These are phyloP conservation scores for Megacollybia marginata DNA, from an alignment of 768 basidiomycete species.

Conservation along the genomic window DNA sequence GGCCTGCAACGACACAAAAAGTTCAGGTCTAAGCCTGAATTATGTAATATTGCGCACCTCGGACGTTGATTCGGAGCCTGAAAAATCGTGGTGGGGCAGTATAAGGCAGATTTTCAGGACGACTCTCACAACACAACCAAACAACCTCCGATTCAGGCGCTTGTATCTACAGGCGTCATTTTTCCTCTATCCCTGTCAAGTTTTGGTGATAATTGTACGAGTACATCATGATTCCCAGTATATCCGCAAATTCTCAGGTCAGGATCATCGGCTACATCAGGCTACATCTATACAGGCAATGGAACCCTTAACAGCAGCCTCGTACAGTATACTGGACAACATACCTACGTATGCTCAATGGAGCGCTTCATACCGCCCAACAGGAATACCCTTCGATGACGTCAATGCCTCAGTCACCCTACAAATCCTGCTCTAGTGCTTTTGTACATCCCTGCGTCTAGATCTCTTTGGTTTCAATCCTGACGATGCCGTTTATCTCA, in stretches of 20 bases:
- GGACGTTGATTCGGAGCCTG: too few species aligned
- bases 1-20: too few species aligned
- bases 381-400: neutral
- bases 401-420: neutral
- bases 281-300: neutral
- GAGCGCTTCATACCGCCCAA: neutral
- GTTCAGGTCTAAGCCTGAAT: too few species aligned
- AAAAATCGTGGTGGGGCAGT: too few species aligned
- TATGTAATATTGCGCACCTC: too few species aligned
- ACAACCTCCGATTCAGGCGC: too few species aligned
- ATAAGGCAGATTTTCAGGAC: too few species aligned
- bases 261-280: neutral
- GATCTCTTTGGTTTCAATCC: neutral
- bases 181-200: neutral
- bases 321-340: neutral
- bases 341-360: neutral
- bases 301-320: neutral
- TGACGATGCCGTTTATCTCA: neutral
- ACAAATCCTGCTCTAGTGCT: neutral
- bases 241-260: neutral
- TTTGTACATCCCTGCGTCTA: neutral
- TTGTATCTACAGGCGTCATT: neutral
- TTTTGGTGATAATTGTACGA: neutral
- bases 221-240: neutral
- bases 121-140: too few species aligned